A percentile compares a stretch with the other conserved stretches of the same genome.
These are phyloP conservation scores for Torulaspora maleeae DNA, from an alignment of 805 yeast species.

Conservation along the genomic window DNA sequence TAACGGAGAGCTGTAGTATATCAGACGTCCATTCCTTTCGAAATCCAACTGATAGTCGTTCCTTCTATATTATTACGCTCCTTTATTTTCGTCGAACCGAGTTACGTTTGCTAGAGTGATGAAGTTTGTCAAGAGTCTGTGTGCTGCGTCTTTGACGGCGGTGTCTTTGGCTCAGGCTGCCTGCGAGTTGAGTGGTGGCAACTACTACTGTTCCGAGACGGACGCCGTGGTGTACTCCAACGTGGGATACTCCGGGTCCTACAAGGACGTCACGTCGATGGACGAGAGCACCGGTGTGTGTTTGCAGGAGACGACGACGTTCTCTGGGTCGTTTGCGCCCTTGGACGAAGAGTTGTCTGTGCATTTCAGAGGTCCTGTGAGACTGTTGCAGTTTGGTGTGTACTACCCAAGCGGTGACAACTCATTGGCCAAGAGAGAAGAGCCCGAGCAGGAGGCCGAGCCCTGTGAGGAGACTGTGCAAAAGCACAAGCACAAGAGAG, in stretches of 20 bases:
- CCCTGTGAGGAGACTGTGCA: conserved; percentile 30
- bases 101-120: conserved; percentile 6
- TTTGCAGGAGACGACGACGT: conserved; percentile 49
- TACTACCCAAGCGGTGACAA: conserved; percentile 62
- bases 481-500: conserved; percentile 54
- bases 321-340: conserved; percentile 65
- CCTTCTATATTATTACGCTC: conserved; percentile 16
- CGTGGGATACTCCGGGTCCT: conserved; percentile 83
- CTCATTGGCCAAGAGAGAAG: conserved; percentile 43
- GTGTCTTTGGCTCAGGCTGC: conserved; percentile 34
- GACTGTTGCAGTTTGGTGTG: conserved; percentile 69
- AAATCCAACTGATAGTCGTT: conserved; percentile 29
- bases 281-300: conserved; percentile 66
- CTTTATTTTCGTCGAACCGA: not conserved
- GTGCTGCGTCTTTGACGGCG: conserved; percentile 30
- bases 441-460: conserved; percentile 37
- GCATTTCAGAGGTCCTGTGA: conserved; percentile 73
- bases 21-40: conserved; percentile 1
- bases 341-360: conserved; percentile 65
- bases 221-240: conserved; percentile 60
- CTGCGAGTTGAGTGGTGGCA: conserved; percentile 57
- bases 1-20: not conserved
- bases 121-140: conserved; percentile 21
- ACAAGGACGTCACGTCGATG: conserved; percentile 76
- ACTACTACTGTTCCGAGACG: conserved; percentile 76